Conservation (phyloP, 2,329 filamentous ascomycete genomes). For the Aureobasidium sp. region DNA sequence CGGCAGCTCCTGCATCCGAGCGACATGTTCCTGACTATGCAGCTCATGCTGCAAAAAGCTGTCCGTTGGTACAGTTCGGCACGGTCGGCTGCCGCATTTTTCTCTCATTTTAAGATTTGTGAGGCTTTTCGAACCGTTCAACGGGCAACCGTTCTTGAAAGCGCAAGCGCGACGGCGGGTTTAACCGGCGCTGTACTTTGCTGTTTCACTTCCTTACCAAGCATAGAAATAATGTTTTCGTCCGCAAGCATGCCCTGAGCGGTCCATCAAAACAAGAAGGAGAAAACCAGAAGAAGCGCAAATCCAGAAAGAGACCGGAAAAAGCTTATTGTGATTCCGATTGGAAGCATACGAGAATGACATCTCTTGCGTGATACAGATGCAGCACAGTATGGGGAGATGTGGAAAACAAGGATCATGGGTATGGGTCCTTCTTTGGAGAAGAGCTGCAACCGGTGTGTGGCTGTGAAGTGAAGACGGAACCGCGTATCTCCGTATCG, state of each 20-base stretch:
- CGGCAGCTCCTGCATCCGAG: background rate
- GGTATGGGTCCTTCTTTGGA: background rate
- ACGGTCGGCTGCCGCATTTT: background rate
- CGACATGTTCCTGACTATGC: background rate
- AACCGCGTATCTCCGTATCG: constrained; percentile 2
- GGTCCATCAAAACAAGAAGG: background rate
- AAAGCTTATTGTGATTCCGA: background rate
- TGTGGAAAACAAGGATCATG: background rate
- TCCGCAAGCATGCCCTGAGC: background rate
- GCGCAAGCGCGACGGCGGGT: background rate
- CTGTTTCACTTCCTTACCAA: background rate
- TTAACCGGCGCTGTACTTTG: background rate
- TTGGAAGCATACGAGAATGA: background rate
- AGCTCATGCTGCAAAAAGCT: background rate
- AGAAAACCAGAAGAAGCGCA: background rate
- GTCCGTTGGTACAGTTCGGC: background rate
- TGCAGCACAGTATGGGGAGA: background rate
- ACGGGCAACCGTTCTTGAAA: background rate
- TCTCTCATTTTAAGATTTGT: background rate
- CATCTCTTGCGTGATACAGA: background rate
- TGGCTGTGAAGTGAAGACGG: background rate
- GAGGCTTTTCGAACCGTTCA: background rate
- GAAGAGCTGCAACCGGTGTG: background rate
- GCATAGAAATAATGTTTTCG: background rate
- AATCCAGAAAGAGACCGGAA: background rate